Base-by-base conservation (phyloP, 2,329 filamentous ascomycete species). In the Fusarium torulosum region DNA sequence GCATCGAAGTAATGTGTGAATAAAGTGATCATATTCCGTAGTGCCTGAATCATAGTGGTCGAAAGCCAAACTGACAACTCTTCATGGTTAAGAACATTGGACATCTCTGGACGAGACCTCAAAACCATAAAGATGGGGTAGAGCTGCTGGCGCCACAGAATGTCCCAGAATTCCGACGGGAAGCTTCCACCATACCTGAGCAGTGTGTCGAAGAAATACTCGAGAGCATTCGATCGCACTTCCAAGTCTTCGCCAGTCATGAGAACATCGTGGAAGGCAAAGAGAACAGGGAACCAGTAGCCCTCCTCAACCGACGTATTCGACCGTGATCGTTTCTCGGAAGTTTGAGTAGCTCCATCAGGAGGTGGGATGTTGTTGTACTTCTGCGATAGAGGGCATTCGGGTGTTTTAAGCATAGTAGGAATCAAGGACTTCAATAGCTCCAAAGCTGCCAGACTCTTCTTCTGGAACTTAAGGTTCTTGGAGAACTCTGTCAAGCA, bases 211-310 rank as follows among this genome's bases (percentile, higher is more conserved):
- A 99, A 99, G 64, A 99, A 93, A 79, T 98, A 99, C 72, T 94
- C 97, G 40, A 99, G 84, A 4, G 96, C 96, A 79, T 88, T 90
- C 3, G 88, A 97, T 59, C 96, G 91, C 40, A 98, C 96, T 79
- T 99, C 96, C 19, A 99, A 85, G 76, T 99, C 96, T 79, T 99
- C 96, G 4, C 96, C 96, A 3, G 96, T 99, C 96, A 99, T 99
- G 46, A 99, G 83, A 21, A 99, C 94, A 77, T 99, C 96, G 76
- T 99, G 96, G 83, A 99, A 99, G 4, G 96, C 95, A 76, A 99
- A 98, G 29, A 99, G 84, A 7, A 99, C 92, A 0, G 96, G 96
- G 79, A 99, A 99, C 96, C 96, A 99, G 79, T 94, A 99, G 37
- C 96, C 94, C 77, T 98, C 96, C 77, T 99, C 96, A 67, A 96